Conservation (phyloP, 495 filamentous ascomycete species). For the Niebla homalea region DNA sequence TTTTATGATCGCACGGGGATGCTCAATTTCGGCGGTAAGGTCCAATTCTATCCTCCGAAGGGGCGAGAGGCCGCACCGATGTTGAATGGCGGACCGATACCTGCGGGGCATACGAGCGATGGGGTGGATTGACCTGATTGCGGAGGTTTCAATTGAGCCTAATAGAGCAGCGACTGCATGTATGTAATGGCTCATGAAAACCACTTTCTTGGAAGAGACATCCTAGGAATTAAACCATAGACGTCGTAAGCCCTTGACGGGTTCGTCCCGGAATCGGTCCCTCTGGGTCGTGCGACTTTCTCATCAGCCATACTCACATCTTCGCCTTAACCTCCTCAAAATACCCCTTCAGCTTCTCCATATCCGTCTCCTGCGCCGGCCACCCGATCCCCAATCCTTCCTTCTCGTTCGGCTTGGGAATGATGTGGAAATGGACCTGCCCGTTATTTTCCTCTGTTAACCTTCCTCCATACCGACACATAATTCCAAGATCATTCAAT, state of each 20-base stretch:
- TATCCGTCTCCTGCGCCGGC: slow-evolving; percentile 64
- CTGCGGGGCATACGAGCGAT: slow-evolving; percentile 30
- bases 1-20: slow-evolving; percentile 65
- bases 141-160: too few species aligned
- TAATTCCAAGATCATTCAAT: not conserved
- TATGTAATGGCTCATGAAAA: too few species aligned
- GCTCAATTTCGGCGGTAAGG: slow-evolving; percentile 47
- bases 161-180: too few species aligned
- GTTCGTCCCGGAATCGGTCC: too few species aligned
- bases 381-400: slow-evolving; percentile 74
- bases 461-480: not conserved
- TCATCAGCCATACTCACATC: slow-evolving; percentile 39
- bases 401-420: slow-evolving; percentile 80
- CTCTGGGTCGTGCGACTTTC: slow-evolving; percentile 21
- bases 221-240: too few species aligned
- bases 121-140: slow-evolving; percentile 10
- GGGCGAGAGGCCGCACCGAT: slow-evolving; percentile 17
- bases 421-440: slow-evolving; percentile 91
- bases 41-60: slow-evolving; percentile 51
- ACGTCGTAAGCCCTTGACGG: too few species aligned
- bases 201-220: too few species aligned
- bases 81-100: slow-evolving; percentile 14
- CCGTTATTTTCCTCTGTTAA: too few species aligned
- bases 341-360: slow-evolving; percentile 70
- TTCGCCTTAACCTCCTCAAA: slow-evolving; percentile 74